A percentile compares a stretch with the other conserved stretches of the same genome.
These are phyloP conservation scores for Cercospora canescens DNA, from an alignment of 2,329 filamentous ascomycete species.

Conservation along the genomic window DNA sequence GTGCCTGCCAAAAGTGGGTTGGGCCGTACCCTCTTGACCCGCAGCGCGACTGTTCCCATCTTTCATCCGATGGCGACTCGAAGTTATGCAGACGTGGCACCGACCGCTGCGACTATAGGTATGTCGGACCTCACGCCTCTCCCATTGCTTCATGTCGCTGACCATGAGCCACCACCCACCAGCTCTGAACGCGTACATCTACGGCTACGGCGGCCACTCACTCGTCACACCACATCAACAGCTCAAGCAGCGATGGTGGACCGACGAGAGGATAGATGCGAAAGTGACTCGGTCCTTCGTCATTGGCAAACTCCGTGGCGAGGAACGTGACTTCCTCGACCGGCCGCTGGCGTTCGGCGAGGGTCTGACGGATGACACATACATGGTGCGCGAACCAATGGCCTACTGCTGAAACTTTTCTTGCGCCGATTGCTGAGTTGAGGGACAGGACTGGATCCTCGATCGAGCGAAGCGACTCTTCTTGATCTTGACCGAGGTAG, in stretches of 20 bases:
- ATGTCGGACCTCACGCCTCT: conserved; percentile 52
- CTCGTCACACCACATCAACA: conserved; percentile 51
- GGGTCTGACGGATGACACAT: conserved; percentile 69
- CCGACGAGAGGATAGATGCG: conserved; percentile 65
- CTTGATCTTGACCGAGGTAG: conserved; percentile 68
- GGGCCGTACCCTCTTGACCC: not conserved
- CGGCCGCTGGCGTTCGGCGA: conserved; percentile 66
- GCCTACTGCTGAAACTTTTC: not conserved
- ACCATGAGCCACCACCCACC: conserved; percentile 14
- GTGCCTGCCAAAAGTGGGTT: not conserved
- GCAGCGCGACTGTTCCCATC: not conserved
- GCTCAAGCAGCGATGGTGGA: conserved; percentile 67
- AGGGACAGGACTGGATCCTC: conserved; percentile 65
- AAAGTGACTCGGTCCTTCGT: conserved; percentile 71
- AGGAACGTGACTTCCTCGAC: conserved; percentile 64
- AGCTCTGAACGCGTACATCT: conserved; percentile 52
- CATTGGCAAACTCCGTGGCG: conserved; percentile 61
- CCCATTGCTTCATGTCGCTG: conserved; percentile 43
- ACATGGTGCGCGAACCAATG: conserved; percentile 48
- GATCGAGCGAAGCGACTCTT: conserved; percentile 69
- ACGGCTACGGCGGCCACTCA: conserved; percentile 52
- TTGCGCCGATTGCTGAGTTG: not conserved
- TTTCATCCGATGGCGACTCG: conserved; percentile 35
- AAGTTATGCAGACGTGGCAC: conserved; percentile 37
- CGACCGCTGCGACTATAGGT: conserved; percentile 41